phyloP scores from a whole-genome alignment of 1,284 basidiomycete genomes.

The Porogramme epimiltina region DNA sequence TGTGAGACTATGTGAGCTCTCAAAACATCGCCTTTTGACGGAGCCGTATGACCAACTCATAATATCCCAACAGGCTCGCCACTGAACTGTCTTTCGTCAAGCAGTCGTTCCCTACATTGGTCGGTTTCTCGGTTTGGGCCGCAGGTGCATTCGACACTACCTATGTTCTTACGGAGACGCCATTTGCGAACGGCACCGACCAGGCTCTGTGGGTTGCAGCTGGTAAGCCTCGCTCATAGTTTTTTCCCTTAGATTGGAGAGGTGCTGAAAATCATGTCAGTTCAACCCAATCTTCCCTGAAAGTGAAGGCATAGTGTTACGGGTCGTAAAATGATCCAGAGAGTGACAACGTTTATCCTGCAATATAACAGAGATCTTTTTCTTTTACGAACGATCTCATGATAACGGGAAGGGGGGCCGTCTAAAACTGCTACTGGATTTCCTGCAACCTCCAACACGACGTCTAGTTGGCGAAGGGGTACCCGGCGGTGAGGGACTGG shows the following conservation, averaged over 20 bases:
- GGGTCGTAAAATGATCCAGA: too few species aligned
- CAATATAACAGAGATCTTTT: too few species aligned
- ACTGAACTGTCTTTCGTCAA: slow-evolving; percentile 51
- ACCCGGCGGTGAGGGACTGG: too few species aligned
- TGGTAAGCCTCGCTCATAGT: slow-evolving; percentile 19
- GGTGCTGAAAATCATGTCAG: slow-evolving; percentile 3
- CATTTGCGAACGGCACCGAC: slow-evolving; percentile 39
- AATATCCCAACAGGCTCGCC: slow-evolving; percentile 34
- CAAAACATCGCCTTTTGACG: neutral
- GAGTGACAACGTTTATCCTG: too few species aligned
- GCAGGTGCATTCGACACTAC: slow-evolving; percentile 41
- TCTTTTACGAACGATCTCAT: too few species aligned
- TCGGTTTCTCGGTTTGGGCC: slow-evolving; percentile 53
- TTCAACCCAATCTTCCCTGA: slow-evolving; percentile 16
- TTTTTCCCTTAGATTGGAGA: neutral
- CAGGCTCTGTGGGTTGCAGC: slow-evolving; percentile 38
- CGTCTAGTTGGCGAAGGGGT: too few species aligned
- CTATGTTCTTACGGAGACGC: slow-evolving; percentile 39
- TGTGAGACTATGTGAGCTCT: slow-evolving; percentile 43
- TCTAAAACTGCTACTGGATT: too few species aligned
- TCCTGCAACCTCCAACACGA: too few species aligned
- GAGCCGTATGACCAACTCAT: too few species aligned
- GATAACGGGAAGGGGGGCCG: too few species aligned
- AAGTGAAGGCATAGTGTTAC: too few species aligned
- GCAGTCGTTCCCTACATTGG: slow-evolving; percentile 43